phyloP scores from a whole-genome alignment of 2,329 filamentous ascomycete species.

The Talaromyces piceae region DNA sequence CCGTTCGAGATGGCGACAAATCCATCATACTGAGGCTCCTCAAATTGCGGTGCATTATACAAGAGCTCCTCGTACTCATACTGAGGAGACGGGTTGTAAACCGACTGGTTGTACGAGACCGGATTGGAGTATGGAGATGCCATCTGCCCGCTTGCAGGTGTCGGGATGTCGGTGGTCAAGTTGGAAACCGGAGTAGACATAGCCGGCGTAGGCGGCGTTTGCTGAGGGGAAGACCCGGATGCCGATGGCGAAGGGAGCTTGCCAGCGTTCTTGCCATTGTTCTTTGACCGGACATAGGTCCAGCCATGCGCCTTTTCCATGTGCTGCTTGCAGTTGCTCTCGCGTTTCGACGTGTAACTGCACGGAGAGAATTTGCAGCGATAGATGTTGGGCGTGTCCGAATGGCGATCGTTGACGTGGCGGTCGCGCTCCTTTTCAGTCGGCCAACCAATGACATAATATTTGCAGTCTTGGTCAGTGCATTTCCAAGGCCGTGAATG shows the following conservation, averaged over 20 bases:
- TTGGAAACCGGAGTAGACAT: constrained; percentile 11
- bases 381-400: constrained; percentile 67
- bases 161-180: constrained; percentile 8
- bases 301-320: constrained; percentile 96
- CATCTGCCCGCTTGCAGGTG: constrained; percentile 10
- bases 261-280: constrained; percentile 61
- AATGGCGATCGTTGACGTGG: constrained; percentile 95
- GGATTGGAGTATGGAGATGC: constrained; percentile 5
- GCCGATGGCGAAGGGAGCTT: constrained; percentile 5
- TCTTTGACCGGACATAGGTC: constrained; percentile 87
- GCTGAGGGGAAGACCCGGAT: constrained; percentile 5
- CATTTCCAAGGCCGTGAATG: constrained; percentile 97
- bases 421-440: constrained; percentile 97
- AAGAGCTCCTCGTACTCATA: not conserved
- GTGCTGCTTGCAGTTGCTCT: constrained; percentile 96
- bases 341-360: constrained; percentile 88
- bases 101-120: not conserved
- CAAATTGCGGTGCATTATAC: not conserved
- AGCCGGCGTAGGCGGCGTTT: constrained; percentile 9
- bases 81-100: constrained; percentile 3
- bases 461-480: constrained; percentile 73
- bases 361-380: constrained; percentile 78
- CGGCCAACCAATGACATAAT: constrained; percentile 82
- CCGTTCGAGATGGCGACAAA: constrained; percentile 3
- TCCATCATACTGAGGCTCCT: constrained; percentile 1